Evolutionary conservation across 2,329 filamentous ascomycete genomes (phyloP).

Genomic region (Penicillium frequentans): DNA sequence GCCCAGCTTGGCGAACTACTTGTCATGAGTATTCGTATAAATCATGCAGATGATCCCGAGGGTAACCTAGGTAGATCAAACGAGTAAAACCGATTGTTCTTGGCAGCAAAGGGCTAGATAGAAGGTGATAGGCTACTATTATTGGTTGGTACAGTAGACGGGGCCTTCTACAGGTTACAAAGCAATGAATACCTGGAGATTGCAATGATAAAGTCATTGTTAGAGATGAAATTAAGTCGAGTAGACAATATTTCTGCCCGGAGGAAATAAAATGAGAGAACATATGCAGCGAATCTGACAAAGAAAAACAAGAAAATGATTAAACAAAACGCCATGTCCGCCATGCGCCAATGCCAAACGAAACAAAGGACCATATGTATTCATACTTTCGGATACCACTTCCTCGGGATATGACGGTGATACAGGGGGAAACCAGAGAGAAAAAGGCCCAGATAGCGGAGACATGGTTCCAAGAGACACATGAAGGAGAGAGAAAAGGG

Average conservation of each 20-base stretch:
- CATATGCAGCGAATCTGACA: slow-evolving; percentile 4
- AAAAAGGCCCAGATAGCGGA: not conserved
- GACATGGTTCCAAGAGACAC: not conserved
- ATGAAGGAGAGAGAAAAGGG: not conserved
- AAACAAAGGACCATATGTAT: slow-evolving; percentile 15
- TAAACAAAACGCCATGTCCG: slow-evolving; percentile 16
- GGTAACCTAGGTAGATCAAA: no score
- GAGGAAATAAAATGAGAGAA: slow-evolving; percentile 1
- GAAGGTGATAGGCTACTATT: no score
- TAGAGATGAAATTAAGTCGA: not conserved
- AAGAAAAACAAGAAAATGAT: slow-evolving; percentile 2
- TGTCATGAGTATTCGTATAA: no score
- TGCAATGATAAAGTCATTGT: not conserved
- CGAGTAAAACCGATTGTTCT: no score
- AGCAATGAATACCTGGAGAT: not conserved
- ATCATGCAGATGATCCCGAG: no score
- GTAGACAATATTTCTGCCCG: not conserved
- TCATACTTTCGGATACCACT: slow-evolving; percentile 11
- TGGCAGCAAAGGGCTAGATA: no score
- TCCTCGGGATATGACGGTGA: slow-evolving; percentile 1
- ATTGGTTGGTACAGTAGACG: no score
- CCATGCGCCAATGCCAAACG: slow-evolving; percentile 23
- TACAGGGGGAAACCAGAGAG: not conserved
- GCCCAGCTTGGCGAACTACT: no score
- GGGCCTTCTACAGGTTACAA: no score